A percentile compares a stretch with the other conserved stretches of the same genome.
These are phyloP conservation scores for Pyronema omphalodes DNA, from an alignment of 495 filamentous ascomycete species.

Conservation along the genomic window DNA sequence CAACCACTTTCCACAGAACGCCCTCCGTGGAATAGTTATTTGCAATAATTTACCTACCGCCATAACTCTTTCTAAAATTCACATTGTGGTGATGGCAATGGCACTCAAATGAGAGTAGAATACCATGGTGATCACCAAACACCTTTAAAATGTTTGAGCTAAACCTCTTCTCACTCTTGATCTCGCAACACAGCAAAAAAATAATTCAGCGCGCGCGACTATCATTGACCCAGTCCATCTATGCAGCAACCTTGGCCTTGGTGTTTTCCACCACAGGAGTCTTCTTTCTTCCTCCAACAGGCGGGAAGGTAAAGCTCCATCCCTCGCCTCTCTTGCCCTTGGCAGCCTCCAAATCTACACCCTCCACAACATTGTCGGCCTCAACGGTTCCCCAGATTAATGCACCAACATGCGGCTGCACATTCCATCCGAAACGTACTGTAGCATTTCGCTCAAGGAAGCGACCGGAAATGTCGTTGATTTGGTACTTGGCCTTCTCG, in stretches of 20 bases:
- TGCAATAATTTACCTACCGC: no score
- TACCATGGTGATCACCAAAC: no score
- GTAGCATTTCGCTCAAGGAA: conserved; percentile 56
- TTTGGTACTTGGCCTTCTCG: conserved; percentile 80
- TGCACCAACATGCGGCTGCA: conserved; percentile 89
- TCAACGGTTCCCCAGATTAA: conserved; percentile 44
- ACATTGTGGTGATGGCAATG: no score
- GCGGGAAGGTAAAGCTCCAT: conserved; percentile 53
- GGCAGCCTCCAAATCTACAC: conserved; percentile 42
- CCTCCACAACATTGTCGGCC: conserved; percentile 25
- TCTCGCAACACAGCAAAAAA: no score
- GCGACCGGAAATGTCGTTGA: conserved; percentile 64
- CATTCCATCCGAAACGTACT: conserved; percentile 73
- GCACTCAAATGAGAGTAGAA: no score
- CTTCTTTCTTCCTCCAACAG: conserved; percentile 40
- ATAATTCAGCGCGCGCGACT: no score
- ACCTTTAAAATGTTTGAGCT: no score
- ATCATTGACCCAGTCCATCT: no score
- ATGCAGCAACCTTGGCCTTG: not conserved
- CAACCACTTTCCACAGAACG: no score
- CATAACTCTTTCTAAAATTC: no score
- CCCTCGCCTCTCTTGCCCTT: conserved; percentile 41
- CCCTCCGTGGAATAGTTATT: no score
- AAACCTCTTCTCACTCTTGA: no score
- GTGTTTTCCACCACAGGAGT: conserved; percentile 1